Percentiles rank a stretch among this genome's conserved stretches.
These are phyloP conservation scores for Saccharomycopsis hybrid DNA, from an alignment of 1,139 yeast genomes.

Conservation along the genomic window DNA sequence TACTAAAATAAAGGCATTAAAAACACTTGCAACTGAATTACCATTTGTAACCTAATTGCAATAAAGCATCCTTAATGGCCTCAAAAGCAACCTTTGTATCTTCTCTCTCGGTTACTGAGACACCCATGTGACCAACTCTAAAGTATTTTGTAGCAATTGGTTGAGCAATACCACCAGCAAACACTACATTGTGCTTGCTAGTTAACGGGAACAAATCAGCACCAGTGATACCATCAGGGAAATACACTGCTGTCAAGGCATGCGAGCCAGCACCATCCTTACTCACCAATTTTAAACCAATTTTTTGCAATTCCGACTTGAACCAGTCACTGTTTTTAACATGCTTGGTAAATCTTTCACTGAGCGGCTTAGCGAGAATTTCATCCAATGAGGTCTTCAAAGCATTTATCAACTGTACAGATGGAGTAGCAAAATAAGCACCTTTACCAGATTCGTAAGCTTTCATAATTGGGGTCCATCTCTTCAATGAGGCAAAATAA, in stretches of 20 bases:
- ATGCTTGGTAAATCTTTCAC: slow-evolving; percentile 59
- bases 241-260: slow-evolving; percentile 82
- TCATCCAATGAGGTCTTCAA: slow-evolving; percentile 72
- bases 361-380: slow-evolving; percentile 55
- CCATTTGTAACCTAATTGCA: slow-evolving; percentile 10
- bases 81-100: slow-evolving; percentile 36
- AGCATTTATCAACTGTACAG: slow-evolving; percentile 81
- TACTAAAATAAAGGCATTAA: too few relatives aligned
- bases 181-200: slow-evolving; percentile 54
- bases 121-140: slow-evolving; percentile 96
- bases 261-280: slow-evolving; percentile 65
- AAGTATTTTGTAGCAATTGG: slow-evolving; percentile 77
- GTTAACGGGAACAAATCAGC: slow-evolving; percentile 47
- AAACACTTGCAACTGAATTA: too few relatives aligned
- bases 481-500: slow-evolving; percentile 69
- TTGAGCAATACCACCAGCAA: slow-evolving; percentile 90
- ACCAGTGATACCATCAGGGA: slow-evolving; percentile 71
- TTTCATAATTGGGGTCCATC: slow-evolving; percentile 86
- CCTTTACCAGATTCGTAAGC: slow-evolving; percentile 80
- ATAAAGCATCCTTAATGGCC: slow-evolving; percentile 35
- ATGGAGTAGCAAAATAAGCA: slow-evolving; percentile 91
- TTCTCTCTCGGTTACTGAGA: slow-evolving; percentile 39
- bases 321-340: slow-evolving; percentile 55
- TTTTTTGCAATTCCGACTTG: slow-evolving; percentile 45
- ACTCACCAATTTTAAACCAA: slow-evolving; percentile 70